Percentiles rank a stretch among this genome's conserved stretches.
Evolutionary conservation across 495 filamentous ascomycete species (phyloP).

Genomic region (Hypoxylon crocopeplum): DNA sequence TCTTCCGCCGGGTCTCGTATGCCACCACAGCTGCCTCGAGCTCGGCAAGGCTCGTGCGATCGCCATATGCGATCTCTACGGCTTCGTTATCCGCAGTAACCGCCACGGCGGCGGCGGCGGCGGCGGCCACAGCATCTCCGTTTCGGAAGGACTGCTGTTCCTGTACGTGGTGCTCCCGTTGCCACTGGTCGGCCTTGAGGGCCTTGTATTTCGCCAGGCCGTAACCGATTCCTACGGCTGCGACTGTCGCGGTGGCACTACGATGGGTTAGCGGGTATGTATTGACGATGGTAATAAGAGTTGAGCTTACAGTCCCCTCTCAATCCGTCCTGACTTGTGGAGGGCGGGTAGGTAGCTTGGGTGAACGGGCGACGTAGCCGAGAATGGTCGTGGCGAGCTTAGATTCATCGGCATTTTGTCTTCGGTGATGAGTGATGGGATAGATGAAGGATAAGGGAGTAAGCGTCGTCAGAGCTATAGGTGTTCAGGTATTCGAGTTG

Average conservation of each 20-base stretch:
- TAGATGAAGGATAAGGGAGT: neutral
- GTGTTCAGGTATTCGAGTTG: neutral
- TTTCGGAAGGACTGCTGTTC: constrained; percentile 25
- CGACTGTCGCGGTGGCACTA: constrained; percentile 50
- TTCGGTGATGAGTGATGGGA: neutral
- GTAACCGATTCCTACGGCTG: constrained; percentile 50
- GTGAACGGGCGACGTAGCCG: constrained; percentile 51
- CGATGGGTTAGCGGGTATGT: constrained; percentile 2
- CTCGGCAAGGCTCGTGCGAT: constrained; percentile 61
- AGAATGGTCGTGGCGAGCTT: constrained; percentile 41
- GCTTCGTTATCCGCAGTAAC: constrained; percentile 33
- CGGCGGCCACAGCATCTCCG: constrained; percentile 22
- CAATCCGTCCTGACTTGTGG: constrained; percentile 39
- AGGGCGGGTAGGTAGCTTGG: constrained; percentile 51
- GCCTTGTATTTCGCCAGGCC: constrained; percentile 46
- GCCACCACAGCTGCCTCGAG: constrained; percentile 64
- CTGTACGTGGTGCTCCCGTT: constrained; percentile 23
- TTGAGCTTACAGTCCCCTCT: constrained; percentile 46
- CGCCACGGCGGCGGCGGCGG: constrained; percentile 30
- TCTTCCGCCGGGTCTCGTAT: constrained; percentile 50
- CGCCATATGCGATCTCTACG: constrained; percentile 65
- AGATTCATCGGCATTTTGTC: constrained; percentile 39
- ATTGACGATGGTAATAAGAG: neutral
- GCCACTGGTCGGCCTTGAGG: constrained; percentile 32
- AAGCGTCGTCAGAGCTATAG: no score